These are phyloP conservation scores for Verbena officinalis DNA, from an alignment of 257 asterid genomes.

Conservation along the genomic window DNA sequence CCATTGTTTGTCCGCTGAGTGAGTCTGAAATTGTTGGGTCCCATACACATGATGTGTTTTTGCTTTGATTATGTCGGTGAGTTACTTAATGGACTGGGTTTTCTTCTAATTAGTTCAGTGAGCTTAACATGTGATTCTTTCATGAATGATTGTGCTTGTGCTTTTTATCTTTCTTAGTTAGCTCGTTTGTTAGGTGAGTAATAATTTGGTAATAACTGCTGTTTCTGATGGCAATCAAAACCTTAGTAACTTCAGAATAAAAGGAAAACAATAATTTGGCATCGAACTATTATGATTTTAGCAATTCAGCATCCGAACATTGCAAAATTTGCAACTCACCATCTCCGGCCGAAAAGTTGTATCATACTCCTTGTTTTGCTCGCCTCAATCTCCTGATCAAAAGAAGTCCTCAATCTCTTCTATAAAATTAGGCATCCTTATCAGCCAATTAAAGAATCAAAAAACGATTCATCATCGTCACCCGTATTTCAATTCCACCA, in stretches of 20 bases:
- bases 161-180: constrained; percentile 6
- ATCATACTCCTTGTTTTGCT: no score
- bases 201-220: not conserved
- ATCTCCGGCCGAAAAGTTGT: no score
- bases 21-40: not conserved
- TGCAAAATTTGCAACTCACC: no score
- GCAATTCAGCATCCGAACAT: no score
- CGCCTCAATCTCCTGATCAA: no score
- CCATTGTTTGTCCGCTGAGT: constrained; percentile 8
- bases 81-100: constrained; percentile 4
- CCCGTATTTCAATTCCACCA: no score
- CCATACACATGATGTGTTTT: constrained; percentile 28
- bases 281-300: no score
- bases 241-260: not conserved
- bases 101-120: not conserved
- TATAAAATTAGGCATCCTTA: no score
- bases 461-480: no score
- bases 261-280: not conserved
- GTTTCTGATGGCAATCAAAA: not conserved
- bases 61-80: constrained; percentile 18
- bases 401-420: no score
- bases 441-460: no score
- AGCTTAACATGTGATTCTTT: constrained; percentile 25
- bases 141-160: not conserved
- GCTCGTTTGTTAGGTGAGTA: not conserved